phyloP scores from a whole-genome alignment of 768 basidiomycete species.

The Boletus pseudopeckii region DNA sequence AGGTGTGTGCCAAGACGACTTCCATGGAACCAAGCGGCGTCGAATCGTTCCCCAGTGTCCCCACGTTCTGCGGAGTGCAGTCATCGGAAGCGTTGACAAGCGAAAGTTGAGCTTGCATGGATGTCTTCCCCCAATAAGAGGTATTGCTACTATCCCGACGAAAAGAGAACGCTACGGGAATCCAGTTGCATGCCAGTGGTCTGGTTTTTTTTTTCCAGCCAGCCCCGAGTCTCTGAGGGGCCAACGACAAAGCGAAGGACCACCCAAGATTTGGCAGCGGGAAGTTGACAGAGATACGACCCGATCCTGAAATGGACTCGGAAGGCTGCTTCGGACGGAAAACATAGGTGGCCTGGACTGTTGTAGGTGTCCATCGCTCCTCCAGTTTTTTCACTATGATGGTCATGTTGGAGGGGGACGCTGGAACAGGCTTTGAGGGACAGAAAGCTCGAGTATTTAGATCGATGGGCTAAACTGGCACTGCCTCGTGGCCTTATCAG shows the following conservation, averaged over 20 bases:
- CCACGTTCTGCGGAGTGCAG: background rate
- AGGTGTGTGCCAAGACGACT: slow-evolving; percentile 1
- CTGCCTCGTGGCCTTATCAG: slow-evolving; percentile 2
- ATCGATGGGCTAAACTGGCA: background rate
- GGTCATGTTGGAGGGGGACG: background rate
- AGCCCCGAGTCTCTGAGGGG: no score
- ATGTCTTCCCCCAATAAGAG: slow-evolving; percentile 17
- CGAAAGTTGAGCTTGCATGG: slow-evolving; percentile 9
- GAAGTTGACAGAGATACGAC: slow-evolving; percentile 1
- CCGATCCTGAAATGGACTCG: background rate
- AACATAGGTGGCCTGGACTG: slow-evolving; percentile 6
- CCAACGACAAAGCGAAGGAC: slow-evolving; percentile 15
- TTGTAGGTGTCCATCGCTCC: slow-evolving; percentile 15
- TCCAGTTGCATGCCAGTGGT: background rate
- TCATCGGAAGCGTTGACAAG: background rate
- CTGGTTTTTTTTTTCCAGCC: no score
- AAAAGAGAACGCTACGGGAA: slow-evolving; percentile 8
- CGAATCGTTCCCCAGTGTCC: no score
- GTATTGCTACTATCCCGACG: background rate
- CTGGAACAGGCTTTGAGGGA: background rate
- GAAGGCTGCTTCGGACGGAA: background rate
- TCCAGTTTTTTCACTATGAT: slow-evolving; percentile 2
- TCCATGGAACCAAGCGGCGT: slow-evolving; percentile 1
- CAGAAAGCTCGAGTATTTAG: background rate
- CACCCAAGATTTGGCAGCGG: slow-evolving; percentile 12